A percentile compares a stretch with the other conserved stretches of the same genome.
These are phyloP conservation scores for Mycena galopus DNA, from an alignment of 768 basidiomycete species.

Conservation along the genomic window DNA sequence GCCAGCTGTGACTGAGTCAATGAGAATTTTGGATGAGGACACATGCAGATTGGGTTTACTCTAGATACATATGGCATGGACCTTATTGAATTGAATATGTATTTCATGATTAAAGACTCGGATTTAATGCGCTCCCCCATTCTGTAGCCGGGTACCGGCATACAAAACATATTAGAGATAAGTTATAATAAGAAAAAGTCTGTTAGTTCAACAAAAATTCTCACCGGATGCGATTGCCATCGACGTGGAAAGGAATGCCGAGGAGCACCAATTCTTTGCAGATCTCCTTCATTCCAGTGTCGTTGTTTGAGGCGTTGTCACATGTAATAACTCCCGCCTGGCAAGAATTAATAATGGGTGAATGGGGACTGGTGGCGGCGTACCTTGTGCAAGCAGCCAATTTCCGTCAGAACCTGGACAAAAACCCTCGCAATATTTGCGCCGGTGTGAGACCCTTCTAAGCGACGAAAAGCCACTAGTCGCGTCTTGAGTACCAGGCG, in stretches of 20 bases:
- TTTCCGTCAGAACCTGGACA: constrained; percentile 20
- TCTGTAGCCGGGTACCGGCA: no score
- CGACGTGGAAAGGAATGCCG: constrained; percentile 33
- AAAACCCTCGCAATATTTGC: constrained; percentile 26
- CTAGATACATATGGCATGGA: no score
- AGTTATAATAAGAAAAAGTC: neutral
- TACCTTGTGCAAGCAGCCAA: constrained; percentile 23
- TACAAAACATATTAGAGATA: no score
- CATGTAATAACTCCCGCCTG: neutral
- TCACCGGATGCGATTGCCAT: constrained; percentile 33
- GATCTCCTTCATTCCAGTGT: neutral
- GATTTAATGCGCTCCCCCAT: no score
- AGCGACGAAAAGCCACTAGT: constrained; percentile 27
- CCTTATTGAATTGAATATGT: neutral
- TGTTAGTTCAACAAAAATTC: neutral
- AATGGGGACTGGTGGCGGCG: neutral
- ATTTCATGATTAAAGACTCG: no score
- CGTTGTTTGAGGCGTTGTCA: constrained; percentile 8
- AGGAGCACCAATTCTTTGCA: neutral
- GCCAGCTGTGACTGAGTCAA: no score
- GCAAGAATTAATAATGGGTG: no score
- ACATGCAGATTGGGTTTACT: no score
- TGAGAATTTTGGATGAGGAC: no score
- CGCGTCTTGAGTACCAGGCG: constrained; percentile 23
- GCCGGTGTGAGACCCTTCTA: constrained; percentile 36